Evolutionary conservation across 768 basidiomycete species (phyloP), one percentile per base, ranked within the genome.

Genomic region (Lactifluus volemus): DNA sequence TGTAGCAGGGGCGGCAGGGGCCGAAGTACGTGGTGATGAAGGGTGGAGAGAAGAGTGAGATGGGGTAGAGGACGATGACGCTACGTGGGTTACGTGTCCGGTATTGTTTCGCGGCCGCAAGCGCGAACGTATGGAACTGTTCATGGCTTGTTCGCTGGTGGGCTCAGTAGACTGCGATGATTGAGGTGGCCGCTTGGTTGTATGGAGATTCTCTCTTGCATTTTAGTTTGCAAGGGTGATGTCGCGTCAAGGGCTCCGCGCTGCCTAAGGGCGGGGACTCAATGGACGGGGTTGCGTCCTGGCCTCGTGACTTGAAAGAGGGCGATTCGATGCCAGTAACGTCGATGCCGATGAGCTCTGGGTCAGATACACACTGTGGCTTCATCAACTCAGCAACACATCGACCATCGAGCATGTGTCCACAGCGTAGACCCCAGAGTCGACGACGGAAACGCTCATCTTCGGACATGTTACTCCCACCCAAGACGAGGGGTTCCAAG

Each of bases 321-420:
- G 50, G 44, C 32, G 9, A 15, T 19, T 44, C 45, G 15, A 34
- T 30, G 30, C n/a, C 29, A 30, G 36, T 19, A 39, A 25, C 4
- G 17, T 59, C 62, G n/a, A 42, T 39, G 17, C 19, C 21, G 25
- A 30, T 44, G 12, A 15, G 47, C 30, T 59, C 53, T 12, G 49
- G 38, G 12, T 48, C 42, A 25, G 53, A 41, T n/a, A 52, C 15
- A 19, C 49, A 36, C 14, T 53, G 52, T 2, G 82, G 86, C 39
- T 74, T 71, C 69, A 84, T 83, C 52, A 91, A 65, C 64, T 78
- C 75, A 61, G 78, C 78, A 2, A 86, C 71, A 65, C 89, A 92
- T 70, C 85, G 88, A 52, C 87, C 89, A 64, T 91, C 89, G 0
- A 91, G 77, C 66, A 92, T 71, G 68, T 92, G 89, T 0, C 89